Evolutionary conservation across 2,329 filamentous ascomycete genomes (phyloP).

Genomic region (Epichloe coenophiala): DNA sequence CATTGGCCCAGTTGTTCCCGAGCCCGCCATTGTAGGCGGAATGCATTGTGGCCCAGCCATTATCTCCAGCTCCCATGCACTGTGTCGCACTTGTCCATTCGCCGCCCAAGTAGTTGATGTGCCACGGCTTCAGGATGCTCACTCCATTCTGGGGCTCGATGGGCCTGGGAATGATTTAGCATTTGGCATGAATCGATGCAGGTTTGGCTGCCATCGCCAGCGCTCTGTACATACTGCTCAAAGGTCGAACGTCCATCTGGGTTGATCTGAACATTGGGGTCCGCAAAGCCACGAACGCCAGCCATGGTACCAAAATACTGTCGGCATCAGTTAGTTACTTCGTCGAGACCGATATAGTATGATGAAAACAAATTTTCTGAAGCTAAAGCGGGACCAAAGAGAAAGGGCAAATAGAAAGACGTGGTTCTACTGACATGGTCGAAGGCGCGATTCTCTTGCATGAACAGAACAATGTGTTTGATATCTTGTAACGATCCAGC

Average conservation of each 20-base stretch:
- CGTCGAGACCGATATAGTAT: neutral
- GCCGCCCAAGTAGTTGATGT: constrained; percentile 34
- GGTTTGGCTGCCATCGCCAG: neutral
- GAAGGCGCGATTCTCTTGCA: constrained; percentile 31
- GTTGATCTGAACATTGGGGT: constrained; percentile 19
- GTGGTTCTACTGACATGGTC: constrained; percentile 15
- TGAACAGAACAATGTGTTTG: constrained; percentile 44
- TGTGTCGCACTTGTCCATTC: constrained; percentile 33
- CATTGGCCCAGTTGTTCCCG: constrained; percentile 35
- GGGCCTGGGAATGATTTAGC: neutral
- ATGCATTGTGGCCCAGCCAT: constrained; percentile 38
- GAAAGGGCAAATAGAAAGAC: neutral
- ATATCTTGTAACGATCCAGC: constrained; percentile 33
- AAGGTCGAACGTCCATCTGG: constrained; percentile 28
- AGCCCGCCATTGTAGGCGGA: constrained; percentile 33
- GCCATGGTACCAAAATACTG: constrained; percentile 44
- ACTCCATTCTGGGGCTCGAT: constrained; percentile 20
- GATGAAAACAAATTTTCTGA: too few relatives aligned
- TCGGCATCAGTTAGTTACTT: neutral
- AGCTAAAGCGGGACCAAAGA: too few relatives aligned
- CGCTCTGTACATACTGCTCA: constrained; percentile 29
- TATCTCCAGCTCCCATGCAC: constrained; percentile 36
- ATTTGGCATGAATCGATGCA: neutral
- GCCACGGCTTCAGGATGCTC: constrained; percentile 34
- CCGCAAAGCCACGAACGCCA: constrained; percentile 39